Evolutionary conservation across 2,329 filamentous ascomycete species (phyloP).

Genomic region (Diaporthe ampelina): DNA sequence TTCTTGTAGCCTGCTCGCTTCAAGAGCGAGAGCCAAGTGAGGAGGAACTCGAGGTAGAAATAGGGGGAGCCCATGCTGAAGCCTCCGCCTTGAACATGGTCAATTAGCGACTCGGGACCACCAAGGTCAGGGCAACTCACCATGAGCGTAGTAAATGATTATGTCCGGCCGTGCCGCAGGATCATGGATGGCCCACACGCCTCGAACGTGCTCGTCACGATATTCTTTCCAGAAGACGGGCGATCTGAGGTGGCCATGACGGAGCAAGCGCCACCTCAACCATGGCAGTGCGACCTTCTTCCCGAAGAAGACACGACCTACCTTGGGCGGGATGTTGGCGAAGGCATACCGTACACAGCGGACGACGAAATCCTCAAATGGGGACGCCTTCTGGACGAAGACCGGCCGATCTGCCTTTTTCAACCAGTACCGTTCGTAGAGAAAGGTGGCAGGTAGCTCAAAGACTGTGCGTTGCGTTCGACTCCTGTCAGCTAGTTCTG

Average conservation of each 20-base stretch:
- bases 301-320: constrained; percentile 84
- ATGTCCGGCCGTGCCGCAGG: constrained; percentile 75
- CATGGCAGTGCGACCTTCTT: constrained; percentile 81
- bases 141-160: constrained; percentile 86
- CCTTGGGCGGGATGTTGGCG: constrained; percentile 74
- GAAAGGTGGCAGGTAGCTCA: constrained; percentile 69
- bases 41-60: constrained; percentile 88
- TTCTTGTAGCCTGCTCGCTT: constrained; percentile 76
- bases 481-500: not conserved
- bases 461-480: constrained; percentile 58
- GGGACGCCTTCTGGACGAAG: constrained; percentile 77
- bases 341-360: constrained; percentile 85
- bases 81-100: constrained; percentile 73
- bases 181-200: constrained; percentile 79
- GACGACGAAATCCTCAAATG: constrained; percentile 84
- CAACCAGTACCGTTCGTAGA: constrained; percentile 69
- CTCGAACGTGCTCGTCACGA: constrained; percentile 66
- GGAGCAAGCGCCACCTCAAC: constrained; percentile 79
- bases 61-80: constrained; percentile 86
- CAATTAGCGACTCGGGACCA: not conserved
- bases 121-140: constrained; percentile 55
- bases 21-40: constrained; percentile 78
- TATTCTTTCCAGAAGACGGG: constrained; percentile 75
- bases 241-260: constrained; percentile 75
- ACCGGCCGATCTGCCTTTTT: constrained; percentile 61